Conservation (phyloP, 164 flowering plant genomes). For the Umbilicus rupestris region DNA sequence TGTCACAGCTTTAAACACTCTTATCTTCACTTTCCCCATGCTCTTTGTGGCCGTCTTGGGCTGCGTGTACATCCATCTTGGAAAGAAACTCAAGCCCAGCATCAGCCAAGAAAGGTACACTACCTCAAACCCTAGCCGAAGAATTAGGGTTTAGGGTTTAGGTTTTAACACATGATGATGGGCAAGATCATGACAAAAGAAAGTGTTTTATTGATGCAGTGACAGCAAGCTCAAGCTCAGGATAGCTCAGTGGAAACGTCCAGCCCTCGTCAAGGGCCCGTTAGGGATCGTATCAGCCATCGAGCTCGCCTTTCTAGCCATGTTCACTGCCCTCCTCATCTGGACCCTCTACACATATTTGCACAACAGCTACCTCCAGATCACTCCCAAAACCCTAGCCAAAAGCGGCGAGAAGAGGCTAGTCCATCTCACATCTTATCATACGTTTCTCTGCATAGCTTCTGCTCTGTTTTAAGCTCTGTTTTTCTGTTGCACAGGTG, state of each 20-base stretch:
- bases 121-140: neutral
- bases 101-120: constrained; percentile 18
- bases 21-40: constrained; percentile 48
- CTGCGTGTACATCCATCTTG: constrained; percentile 55
- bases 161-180: neutral
- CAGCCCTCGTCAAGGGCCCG: constrained; percentile 59
- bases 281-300: constrained; percentile 53
- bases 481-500: constrained; percentile 31
- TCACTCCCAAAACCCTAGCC: constrained; percentile 15
- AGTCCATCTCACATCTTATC: neutral
- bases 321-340: constrained; percentile 57
- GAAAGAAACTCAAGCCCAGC: constrained; percentile 20
- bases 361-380: constrained; percentile 21
- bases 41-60: constrained; percentile 49
- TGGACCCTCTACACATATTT: constrained; percentile 49
- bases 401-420: neutral
- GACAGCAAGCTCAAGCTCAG: neutral
- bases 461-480: neutral
- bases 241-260: constrained; percentile 27
- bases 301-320: constrained; percentile 42
- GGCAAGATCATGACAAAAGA: neutral
- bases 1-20: constrained; percentile 13
- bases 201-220: neutral
- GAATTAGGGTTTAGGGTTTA: no score
- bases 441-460: neutral